A percentile compares a stretch with the other conserved stretches of the same genome.
Evolutionary conservation across 1,139 yeast species (phyloP).

Genomic region (Taphrina betulina): DNA sequence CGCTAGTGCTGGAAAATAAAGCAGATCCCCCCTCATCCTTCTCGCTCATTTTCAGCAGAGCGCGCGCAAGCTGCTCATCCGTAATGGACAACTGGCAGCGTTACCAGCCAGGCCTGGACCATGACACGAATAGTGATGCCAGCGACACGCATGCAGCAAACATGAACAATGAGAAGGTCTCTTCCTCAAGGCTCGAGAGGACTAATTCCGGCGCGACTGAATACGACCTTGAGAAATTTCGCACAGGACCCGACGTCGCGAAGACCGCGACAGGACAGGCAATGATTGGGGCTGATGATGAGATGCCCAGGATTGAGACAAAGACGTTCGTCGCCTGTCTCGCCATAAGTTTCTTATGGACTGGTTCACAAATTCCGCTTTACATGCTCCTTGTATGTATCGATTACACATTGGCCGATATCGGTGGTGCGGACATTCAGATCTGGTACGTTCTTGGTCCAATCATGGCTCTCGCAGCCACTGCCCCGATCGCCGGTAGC

Average conservation of each 20-base stretch:
- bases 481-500: conserved; percentile 27
- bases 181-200: conserved; percentile 5
- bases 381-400: conserved; percentile 26
- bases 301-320: conserved; percentile 13
- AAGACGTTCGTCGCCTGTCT: conserved; percentile 31
- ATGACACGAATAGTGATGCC: conserved; percentile 2
- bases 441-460: conserved; percentile 31
- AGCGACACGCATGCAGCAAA: background rate
- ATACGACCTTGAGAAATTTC: conserved; percentile 11
- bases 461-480: conserved; percentile 24
- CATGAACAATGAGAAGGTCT: background rate
- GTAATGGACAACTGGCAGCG: conserved; percentile 29
- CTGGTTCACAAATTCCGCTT: conserved; percentile 27
- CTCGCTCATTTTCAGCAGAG: no score
- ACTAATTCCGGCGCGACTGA: conserved; percentile 22
- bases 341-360: conserved; percentile 31
- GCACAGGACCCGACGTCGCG: conserved; percentile 15
- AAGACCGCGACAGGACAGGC: conserved; percentile 30
- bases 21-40: no score
- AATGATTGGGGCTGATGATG: conserved; percentile 27
- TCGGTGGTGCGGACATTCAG: conserved; percentile 30
- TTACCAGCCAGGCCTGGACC: conserved; percentile 27
- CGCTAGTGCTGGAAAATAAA: no score
- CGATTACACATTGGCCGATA: conserved; percentile 27
- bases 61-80: background rate